Percentiles rank a stretch among this genome's conserved stretches.
phyloP scores from a whole-genome alignment of 2,329 filamentous ascomycete species.

The Akanthomyces dipterigenus region DNA sequence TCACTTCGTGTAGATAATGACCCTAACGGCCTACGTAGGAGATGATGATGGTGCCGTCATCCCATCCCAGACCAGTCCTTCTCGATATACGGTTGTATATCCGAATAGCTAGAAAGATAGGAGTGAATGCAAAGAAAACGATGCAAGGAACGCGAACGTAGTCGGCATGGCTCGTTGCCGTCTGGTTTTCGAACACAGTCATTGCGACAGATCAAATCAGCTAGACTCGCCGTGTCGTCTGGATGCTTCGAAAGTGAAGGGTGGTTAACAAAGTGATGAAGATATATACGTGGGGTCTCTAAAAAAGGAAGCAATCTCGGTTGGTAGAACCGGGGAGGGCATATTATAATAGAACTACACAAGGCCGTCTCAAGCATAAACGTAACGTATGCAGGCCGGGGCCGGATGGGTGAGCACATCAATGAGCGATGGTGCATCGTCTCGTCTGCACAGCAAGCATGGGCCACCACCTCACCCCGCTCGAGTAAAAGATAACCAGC shows the following conservation, averaged over 20 bases:
- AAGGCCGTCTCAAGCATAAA: not conserved
- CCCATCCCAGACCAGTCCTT: conserved; percentile 30
- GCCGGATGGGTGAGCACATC: not conserved
- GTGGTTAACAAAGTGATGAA: not conserved
- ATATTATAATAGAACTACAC: not conserved
- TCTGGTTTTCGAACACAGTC: conserved; percentile 24
- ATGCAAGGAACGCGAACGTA: conserved; percentile 33
- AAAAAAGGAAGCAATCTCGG: not conserved
- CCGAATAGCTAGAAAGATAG: conserved; percentile 32
- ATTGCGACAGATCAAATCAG: not conserved
- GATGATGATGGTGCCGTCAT: conserved; percentile 36
- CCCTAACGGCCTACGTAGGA: conserved; percentile 29
- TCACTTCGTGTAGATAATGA: not conserved
- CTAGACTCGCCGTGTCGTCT: not conserved
- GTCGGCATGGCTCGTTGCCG: conserved; percentile 31
- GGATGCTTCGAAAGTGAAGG: not conserved
- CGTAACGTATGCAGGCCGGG: not conserved
- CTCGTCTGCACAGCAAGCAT: not conserved
- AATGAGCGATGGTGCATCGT: not conserved
- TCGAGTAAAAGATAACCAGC: not conserved
- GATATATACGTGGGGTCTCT: not conserved
- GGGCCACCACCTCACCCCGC: not conserved
- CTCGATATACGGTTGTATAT: conserved; percentile 33
- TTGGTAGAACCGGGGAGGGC: not conserved
- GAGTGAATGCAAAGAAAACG: conserved; percentile 36